These are phyloP conservation scores for Kazachstania bromeliacearum DNA, from an alignment of 805 yeast species.

Conservation along the genomic window DNA sequence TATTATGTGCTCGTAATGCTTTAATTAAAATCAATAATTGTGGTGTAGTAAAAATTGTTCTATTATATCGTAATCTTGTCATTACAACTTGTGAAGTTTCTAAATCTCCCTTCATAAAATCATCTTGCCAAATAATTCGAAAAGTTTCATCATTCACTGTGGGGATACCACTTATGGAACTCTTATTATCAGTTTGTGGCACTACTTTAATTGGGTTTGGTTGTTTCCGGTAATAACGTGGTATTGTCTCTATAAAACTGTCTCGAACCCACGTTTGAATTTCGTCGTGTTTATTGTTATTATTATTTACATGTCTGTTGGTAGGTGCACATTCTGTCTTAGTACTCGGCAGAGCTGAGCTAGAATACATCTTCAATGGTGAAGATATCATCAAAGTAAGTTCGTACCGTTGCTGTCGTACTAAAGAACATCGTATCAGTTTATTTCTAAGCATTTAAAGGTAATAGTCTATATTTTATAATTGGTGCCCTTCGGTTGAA, in stretches of 20 bases:
- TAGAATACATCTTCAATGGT: not conserved
- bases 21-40: constrained; percentile 14
- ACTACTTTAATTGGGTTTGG: not conserved
- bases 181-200: not conserved
- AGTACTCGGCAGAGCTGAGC: not conserved
- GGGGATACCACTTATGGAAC: constrained; percentile 5
- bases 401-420: constrained; percentile 2
- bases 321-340: not conserved
- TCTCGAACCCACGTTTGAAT: constrained; percentile 7
- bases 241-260: constrained; percentile 7
- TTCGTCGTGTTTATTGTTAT: constrained; percentile 4
- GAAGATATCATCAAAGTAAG: not conserved
- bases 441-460: constrained; percentile 1
- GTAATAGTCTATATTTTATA: too few species aligned
- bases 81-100: constrained; percentile 8
- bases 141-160: constrained; percentile 7
- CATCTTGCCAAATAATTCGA: constrained; percentile 12
- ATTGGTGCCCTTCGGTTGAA: too few species aligned
- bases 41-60: constrained; percentile 10
- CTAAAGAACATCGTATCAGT: not conserved
- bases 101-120: constrained; percentile 12
- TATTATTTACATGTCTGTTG: not conserved
- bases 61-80: constrained; percentile 4
- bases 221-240: not conserved
- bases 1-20: constrained; percentile 7